Evolutionary conservation across 768 basidiomycete species (phyloP).

Genomic region (Lactifluus rugatus): DNA sequence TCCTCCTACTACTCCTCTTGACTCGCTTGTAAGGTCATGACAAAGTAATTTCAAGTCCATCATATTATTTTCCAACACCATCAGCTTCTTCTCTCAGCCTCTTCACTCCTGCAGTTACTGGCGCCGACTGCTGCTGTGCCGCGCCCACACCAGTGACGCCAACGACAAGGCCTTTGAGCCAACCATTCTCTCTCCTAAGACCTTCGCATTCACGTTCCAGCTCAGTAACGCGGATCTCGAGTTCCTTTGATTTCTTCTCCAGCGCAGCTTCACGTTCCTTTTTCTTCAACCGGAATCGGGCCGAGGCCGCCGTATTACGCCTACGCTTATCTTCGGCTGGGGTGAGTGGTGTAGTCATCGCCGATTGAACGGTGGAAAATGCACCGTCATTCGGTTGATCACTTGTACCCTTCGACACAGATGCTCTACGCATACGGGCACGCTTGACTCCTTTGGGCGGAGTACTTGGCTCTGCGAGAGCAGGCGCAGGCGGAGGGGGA

Average conservation of each 20-base stretch:
- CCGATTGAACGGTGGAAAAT: constrained; percentile 15
- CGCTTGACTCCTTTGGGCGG: constrained; percentile 17
- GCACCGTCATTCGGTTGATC: constrained; percentile 26
- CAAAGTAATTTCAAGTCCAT: not conserved
- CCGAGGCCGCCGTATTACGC: constrained; percentile 86
- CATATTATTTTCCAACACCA: not conserved
- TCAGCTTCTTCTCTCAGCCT: constrained; percentile 18
- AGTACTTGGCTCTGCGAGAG: constrained; percentile 16
- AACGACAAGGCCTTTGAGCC: constrained; percentile 85
- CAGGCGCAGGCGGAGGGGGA: constrained; percentile 12
- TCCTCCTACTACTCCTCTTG: not conserved
- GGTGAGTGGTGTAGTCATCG: constrained; percentile 29
- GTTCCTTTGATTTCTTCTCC: constrained; percentile 76
- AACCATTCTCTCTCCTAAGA: constrained; percentile 81
- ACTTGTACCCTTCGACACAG: constrained; percentile 29
- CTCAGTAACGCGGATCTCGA: constrained; percentile 67
- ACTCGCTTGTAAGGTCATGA: not conserved
- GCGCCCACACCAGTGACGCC: constrained; percentile 69
- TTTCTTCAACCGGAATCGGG: constrained; percentile 91
- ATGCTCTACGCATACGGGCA: constrained; percentile 34
- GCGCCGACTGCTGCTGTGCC: constrained; percentile 19
- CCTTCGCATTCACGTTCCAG: constrained; percentile 89
- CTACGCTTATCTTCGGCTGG: constrained; percentile 85
- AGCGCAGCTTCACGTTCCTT: constrained; percentile 90
- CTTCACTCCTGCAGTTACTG: constrained; percentile 17